Evolutionary conservation across 768 basidiomycete genomes (phyloP).

Genomic region (Serendipita indica): DNA sequence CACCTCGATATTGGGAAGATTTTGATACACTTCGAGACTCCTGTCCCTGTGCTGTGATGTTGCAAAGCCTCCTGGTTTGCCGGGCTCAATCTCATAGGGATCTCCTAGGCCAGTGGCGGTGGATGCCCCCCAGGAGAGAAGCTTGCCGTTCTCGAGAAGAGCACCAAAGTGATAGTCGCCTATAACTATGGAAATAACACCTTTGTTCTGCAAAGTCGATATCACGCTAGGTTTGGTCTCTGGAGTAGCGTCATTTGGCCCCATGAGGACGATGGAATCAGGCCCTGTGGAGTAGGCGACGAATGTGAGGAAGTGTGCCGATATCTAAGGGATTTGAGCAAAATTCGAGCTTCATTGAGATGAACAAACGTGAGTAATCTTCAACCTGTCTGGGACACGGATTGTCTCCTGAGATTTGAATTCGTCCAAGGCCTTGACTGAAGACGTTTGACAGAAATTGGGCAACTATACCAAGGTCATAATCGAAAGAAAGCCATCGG

Average conservation of each 20-base stretch:
- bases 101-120: slow-evolving; percentile 80
- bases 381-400: slow-evolving; percentile 31
- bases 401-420: slow-evolving; percentile 25
- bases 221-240: slow-evolving; percentile 43
- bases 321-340: slow-evolving; percentile 36
- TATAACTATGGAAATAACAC: slow-evolving; percentile 72
- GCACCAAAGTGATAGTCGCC: slow-evolving; percentile 92
- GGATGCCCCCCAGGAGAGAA: slow-evolving; percentile 69
- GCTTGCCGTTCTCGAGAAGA: slow-evolving; percentile 57
- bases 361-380: slow-evolving; percentile 61
- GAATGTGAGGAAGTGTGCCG: slow-evolving; percentile 72
- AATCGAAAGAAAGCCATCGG: not conserved
- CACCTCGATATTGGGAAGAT: slow-evolving; percentile 34
- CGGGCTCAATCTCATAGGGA: slow-evolving; percentile 37
- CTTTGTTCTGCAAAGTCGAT: slow-evolving; percentile 56
- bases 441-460: slow-evolving; percentile 49
- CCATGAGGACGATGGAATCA: slow-evolving; percentile 61
- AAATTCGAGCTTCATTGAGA: slow-evolving; percentile 12
- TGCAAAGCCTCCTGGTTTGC: slow-evolving; percentile 45
- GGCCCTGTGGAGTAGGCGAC: slow-evolving; percentile 63
- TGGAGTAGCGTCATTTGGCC: slow-evolving; percentile 23
- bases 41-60: slow-evolving; percentile 24
- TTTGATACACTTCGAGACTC: slow-evolving; percentile 15
- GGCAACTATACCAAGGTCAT: slow-evolving; percentile 37
- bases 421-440: slow-evolving; percentile 31